Base-by-base conservation (phyloP, 345 rosid species). In the Linum usitatissimum region DNA sequence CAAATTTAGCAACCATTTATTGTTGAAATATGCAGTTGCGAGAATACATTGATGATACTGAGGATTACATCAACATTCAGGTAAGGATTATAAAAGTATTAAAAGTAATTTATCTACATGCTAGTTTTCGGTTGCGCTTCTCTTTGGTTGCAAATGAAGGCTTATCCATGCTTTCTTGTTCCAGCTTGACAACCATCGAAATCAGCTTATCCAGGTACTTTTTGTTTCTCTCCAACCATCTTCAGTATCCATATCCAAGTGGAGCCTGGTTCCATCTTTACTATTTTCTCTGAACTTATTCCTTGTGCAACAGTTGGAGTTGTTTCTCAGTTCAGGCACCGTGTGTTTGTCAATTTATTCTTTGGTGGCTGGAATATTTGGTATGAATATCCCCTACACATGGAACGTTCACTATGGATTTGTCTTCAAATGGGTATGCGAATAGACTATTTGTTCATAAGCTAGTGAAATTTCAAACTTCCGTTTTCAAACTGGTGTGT, bases 171-270 rank as follows among this genome's bases (percentile, higher is more conserved):
- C 13, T 57, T 77, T 68, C 69, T 42, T 40, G 59, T 45, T 70
- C 62, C 90, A 93, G 99, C 91, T 94, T 31, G 99, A 94, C 82
- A 94, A 88, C 74, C 96, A 94, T 76, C 91, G 99, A 31, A 94
- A 94, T 73, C 97, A 94, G 83, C 82, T 94, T 48, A 94, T 94
- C 78, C 99, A 94, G 89, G 97, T 90, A 57, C 64, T 71, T 38
- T 59, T 18, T 5, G 2, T 23, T 58, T 4, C 61, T 59, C 36
- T n/a, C 6, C 60, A 57, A 23, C 3, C 55, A 1, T 38, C 17
- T 31, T 4, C 17, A 3, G 8, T 36, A 3, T 19, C 28, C 18
- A 42, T 21, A 7, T 7, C 12, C 18, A 0, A 14, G 9, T 51
- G 39, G 30, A 12, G 31, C 18, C 20, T 57, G 57, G 17, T 0